A percentile compares a stretch with the other conserved stretches of the same genome.
Evolutionary conservation across 352 stramenopile species (phyloP).

Genomic region (Phytophthora nicotianae): DNA sequence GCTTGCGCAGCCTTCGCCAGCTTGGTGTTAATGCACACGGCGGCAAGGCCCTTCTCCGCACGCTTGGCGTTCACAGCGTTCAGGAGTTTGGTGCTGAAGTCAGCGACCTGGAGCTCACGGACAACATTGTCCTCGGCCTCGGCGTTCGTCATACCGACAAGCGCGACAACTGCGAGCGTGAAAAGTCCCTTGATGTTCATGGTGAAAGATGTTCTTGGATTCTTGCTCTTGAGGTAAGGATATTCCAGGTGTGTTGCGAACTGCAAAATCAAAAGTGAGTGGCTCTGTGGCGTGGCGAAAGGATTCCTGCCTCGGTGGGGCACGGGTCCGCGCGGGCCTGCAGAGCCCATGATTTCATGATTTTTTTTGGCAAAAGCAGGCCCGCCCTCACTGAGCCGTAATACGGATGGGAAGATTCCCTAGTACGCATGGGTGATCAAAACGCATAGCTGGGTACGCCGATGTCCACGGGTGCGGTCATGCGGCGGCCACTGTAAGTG

Average conservation of each 20-base stretch:
- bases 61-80: slow-evolving; percentile 46
- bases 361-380: background rate
- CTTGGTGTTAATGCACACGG: slow-evolving; percentile 51
- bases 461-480: too few relatives aligned
- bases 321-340: background rate
- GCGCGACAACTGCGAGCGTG: slow-evolving; percentile 22
- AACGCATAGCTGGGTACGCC: too few relatives aligned
- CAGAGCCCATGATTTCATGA: slow-evolving; percentile 24
- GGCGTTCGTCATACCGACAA: slow-evolving; percentile 26
- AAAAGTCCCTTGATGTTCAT: slow-evolving; percentile 43
- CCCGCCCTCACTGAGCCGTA: too few relatives aligned
- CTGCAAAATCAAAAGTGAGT: slow-evolving; percentile 24
- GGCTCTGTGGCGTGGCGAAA: background rate
- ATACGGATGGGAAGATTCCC: too few relatives aligned
- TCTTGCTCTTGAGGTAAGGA: slow-evolving; percentile 6
- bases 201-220: slow-evolving; percentile 3
- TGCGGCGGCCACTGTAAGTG: too few relatives aligned
- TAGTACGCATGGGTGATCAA: too few relatives aligned
- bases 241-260: slow-evolving; percentile 9
- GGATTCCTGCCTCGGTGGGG: background rate
- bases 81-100: slow-evolving; percentile 43
- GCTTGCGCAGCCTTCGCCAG: slow-evolving; percentile 28
- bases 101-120: slow-evolving; percentile 36
- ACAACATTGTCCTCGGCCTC: slow-evolving; percentile 21
- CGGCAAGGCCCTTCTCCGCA: slow-evolving; percentile 33